Evolutionary conservation across 2,329 filamentous ascomycete genomes (phyloP), one percentile per base, ranked within the genome.

Genomic region (Didymella pinodella): DNA sequence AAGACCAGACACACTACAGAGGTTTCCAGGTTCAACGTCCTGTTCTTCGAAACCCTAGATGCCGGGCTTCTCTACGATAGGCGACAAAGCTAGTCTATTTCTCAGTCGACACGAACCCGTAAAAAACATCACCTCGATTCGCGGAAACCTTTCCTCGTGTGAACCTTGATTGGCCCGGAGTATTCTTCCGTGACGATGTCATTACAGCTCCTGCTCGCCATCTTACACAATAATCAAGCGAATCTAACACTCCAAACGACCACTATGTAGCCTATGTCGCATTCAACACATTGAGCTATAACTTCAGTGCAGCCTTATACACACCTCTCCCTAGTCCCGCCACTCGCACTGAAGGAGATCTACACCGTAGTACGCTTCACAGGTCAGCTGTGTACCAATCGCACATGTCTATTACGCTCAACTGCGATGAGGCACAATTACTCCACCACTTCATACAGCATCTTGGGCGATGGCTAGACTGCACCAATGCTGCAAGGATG

Each of bases 391-490:
- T 26, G 16, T 3, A 18, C 28, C 44, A 45, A 18, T 18, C n/a
- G 38, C 40, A 52, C 32, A 54, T 60, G 48, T 32, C 63, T 32
- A 26, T 63, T 26, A 26, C 62, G 16, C 48, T 71, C 41, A 67
- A 55, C 7, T 60, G 61, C 22, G 32, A 63, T 20, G 71, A 75
- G 48, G 71, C 69, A 4, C 28, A 59, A 14, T 60, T 75, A 8
- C 62, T 74, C 25, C 70, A 72, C 43, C 67, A 74, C 52, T 75
- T 70, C 53, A 64, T 62, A 2, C 65, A 68, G 50, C 54, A 71
- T 46, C 64, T 75, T 11, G 69, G 70, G 6, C 61, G 71, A 31
- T 75, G 71, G 72, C 61, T 75, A 8, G 72, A 75, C 52, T 72
- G 68, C 41, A 73, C 70, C 4, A 69, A 71, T 52, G 61, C 68